A percentile compares a stretch with the other conserved stretches of the same genome.
Conservation (phyloP, 2,329 filamentous ascomycete genomes). For the Knoxdaviesia capensis region DNA sequence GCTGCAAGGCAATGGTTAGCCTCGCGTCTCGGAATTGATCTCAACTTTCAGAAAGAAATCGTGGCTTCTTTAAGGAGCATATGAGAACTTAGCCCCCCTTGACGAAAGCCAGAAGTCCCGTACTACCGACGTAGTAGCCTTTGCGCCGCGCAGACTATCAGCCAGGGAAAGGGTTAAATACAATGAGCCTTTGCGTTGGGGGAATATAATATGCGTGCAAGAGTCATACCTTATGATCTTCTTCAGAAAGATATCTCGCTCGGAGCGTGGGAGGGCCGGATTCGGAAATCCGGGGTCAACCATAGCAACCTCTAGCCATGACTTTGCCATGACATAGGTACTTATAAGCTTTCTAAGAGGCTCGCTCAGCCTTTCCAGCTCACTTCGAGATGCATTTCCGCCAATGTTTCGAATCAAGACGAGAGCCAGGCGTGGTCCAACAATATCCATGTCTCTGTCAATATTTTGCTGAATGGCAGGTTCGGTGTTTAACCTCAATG, state of each 20-base stretch:
- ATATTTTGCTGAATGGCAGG: too few species aligned
- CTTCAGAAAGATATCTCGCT: constrained; percentile 44
- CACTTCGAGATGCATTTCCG: constrained; percentile 48
- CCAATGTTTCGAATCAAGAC: constrained; percentile 45
- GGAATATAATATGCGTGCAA: too few species aligned
- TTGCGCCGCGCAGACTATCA: constrained; percentile 39
- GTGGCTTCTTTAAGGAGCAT: constrained; percentile 24
- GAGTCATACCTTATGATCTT: constrained; percentile 35
- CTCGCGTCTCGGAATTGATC: neutral
- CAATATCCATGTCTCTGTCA: constrained; percentile 25
- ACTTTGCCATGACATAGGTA: constrained; percentile 31
- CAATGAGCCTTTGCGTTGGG: too few species aligned
- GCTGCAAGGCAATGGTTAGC: neutral
- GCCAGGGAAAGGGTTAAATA: too few species aligned
- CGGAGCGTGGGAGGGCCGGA: constrained; percentile 32
- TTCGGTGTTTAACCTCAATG: too few species aligned
- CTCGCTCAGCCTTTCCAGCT: constrained; percentile 50
- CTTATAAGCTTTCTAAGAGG: constrained; percentile 49
- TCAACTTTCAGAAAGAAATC: neutral
- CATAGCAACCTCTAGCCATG: constrained; percentile 43
- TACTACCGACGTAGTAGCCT: constrained; percentile 44
- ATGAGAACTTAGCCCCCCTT: constrained; percentile 39
- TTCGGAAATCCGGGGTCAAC: constrained; percentile 34
- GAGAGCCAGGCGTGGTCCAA: constrained; percentile 40
- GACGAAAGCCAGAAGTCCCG: constrained; percentile 56